A percentile compares a stretch with the other conserved stretches of the same genome.
Conservation (phyloP, 805 yeast species). For the Pichia scutulata region DNA sequence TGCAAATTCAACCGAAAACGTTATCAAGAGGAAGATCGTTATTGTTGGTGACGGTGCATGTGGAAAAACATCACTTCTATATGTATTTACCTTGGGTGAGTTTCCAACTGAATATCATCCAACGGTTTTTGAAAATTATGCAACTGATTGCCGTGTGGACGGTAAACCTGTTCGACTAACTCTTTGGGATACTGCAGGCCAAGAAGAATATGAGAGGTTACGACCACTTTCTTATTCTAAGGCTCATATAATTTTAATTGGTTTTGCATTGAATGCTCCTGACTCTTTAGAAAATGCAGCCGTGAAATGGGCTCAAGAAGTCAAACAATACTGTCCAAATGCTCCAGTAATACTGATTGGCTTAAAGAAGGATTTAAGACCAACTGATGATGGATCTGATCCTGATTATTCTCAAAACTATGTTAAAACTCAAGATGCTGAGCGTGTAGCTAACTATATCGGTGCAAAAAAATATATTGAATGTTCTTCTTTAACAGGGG, state of each 20-base stretch:
- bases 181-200: conserved; percentile 96
- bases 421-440: conserved; percentile 55
- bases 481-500: conserved; percentile 88
- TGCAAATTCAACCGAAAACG: conserved; percentile 18
- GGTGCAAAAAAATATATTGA: conserved; percentile 83
- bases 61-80: conserved; percentile 85
- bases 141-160: conserved; percentile 88
- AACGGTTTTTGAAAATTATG: conserved; percentile 90
- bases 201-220: conserved; percentile 87
- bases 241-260: conserved; percentile 80
- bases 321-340: conserved; percentile 67
- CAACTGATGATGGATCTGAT: conserved; percentile 28
- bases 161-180: conserved; percentile 87
- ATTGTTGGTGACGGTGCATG: conserved; percentile 95
- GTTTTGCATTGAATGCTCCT: conserved; percentile 77
- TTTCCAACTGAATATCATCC: conserved; percentile 92
- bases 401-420: conserved; percentile 31
- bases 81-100: conserved; percentile 87
- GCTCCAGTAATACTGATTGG: conserved; percentile 79
- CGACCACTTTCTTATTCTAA: conserved; percentile 83
- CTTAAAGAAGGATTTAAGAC: conserved; percentile 72
- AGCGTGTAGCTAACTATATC: conserved; percentile 62
- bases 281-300: conserved; percentile 81
- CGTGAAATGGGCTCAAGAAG: conserved; percentile 84
- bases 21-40: conserved; percentile 64